Evolutionary conservation across 176 grass and related monocot species (phyloP), one percentile per base, ranked within the genome.

Genomic region (Phyllostachys edulis): DNA sequence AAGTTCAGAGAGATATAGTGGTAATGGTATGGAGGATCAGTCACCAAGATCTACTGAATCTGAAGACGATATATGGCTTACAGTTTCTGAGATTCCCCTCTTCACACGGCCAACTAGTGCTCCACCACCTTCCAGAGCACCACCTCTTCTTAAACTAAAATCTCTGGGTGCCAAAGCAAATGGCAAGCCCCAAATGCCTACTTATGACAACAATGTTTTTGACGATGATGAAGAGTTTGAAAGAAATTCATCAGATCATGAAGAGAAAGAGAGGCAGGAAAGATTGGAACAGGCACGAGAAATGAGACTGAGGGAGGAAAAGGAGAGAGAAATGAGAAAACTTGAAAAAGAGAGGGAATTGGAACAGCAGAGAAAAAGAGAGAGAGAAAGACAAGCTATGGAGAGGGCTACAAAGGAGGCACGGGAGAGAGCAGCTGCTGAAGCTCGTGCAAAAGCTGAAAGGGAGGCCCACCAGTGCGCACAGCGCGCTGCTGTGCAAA

Each of bases 41-140:
- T 92, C 91, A 70, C 89, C 93, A 12, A 77, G 79, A 29, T 89
- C 87, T 82, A 85, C 77, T 83, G 93, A 90, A 80, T 92, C 89
- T 13, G 82, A 82, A 84, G 93, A 92, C 67, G 96, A 94, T 73
- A 50, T 96, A 90, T 99, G 96, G 96, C 85, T 99, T 85, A 92
- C 93, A 87, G 88, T 99, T 96, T 90, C 84, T 82, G 96, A 99
- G 87, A 96, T 99, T 85, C 93, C 93, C 34, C 93, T 99, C 63
- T 93, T 92, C 78, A 99, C 96, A 49, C 83, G 55, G 60, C 93
- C 93, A 78, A 96, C 93, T 73, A 96, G 34, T 90, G 93, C 93
- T 79, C 89, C 91, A 24, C 91, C 96, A 59, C 96, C 96, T 83
- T 96, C 91, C 24, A 91, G 93, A 78, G 83, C 84, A 39, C 91